phyloP scores from a whole-genome alignment of 495 filamentous ascomycete genomes.

The Usnea hakonensis region DNA sequence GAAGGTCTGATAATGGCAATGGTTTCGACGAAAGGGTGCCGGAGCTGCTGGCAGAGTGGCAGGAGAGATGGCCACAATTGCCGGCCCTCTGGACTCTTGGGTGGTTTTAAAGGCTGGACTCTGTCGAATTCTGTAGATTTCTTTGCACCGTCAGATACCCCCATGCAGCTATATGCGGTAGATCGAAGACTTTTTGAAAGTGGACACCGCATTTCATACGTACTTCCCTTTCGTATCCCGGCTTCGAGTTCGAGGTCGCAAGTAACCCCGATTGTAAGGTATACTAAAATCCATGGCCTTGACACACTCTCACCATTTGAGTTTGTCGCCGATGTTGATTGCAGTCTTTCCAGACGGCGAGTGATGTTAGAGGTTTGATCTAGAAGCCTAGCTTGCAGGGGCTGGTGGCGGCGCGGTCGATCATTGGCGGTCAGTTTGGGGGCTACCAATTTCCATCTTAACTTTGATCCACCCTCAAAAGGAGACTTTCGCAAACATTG shows the following conservation, averaged over 20 bases:
- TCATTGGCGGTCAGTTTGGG: conserved; percentile 6
- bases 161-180: not conserved
- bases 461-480: conserved; percentile 9
- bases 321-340: too few species aligned
- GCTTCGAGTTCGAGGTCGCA: not conserved
- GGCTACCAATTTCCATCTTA: conserved; percentile 6
- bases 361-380: not conserved
- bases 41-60: conserved; percentile 90
- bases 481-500: not conserved
- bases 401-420: conserved; percentile 4
- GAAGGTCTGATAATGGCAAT: conserved; percentile 56
- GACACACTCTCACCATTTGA: not conserved
- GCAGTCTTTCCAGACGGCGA: not conserved
- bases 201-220: too few species aligned
- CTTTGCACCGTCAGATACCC: not conserved
- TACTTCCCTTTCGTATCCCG: not conserved
- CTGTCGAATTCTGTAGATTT: not conserved
- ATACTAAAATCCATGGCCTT: not conserved
- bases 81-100: conserved; percentile 91
- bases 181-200: too few species aligned
- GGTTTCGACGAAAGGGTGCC: conserved; percentile 91
- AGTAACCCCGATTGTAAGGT: not conserved
- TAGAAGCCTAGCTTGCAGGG: not conserved
- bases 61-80: conserved; percentile 85
- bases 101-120: conserved; percentile 62